These are phyloP conservation scores for Gastrodia elata DNA, from an alignment of 106 monocot species.

Conservation along the genomic window DNA sequence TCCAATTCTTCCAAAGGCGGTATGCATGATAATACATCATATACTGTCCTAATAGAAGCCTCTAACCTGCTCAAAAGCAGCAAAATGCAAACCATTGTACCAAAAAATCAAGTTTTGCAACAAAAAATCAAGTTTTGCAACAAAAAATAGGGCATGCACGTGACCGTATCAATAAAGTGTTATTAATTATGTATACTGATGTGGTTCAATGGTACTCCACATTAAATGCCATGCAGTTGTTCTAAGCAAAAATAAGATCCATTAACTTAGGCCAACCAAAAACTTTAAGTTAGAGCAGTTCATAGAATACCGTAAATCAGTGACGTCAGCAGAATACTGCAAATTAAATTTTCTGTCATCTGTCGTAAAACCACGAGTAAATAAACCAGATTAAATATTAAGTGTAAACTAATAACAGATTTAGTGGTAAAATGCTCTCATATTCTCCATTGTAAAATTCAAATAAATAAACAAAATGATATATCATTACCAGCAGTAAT, in stretches of 20 bases:
- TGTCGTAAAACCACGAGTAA: neutral
- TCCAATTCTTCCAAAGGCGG: constrained; percentile 34
- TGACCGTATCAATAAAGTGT: neutral
- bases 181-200: neutral
- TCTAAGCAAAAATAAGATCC: neutral
- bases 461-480: neutral
- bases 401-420: neutral
- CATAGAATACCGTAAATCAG: constrained; percentile 16
- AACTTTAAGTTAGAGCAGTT: neutral
- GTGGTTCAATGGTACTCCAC: neutral
- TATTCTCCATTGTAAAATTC: neutral
- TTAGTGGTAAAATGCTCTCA: neutral
- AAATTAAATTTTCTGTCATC: constrained; percentile 1
- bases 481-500: constrained; percentile 15
- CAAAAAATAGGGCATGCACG: neutral
- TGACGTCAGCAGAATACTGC: constrained; percentile 6
- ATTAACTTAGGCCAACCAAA: neutral
- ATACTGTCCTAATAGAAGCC: constrained; percentile 23
- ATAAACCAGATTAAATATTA: neutral
- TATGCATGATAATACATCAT: constrained; percentile 39
- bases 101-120: neutral
- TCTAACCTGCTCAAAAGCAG: constrained; percentile 17
- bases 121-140: neutral
- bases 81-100: neutral
- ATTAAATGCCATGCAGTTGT: neutral